These are phyloP conservation scores for Rhizopogon vulgaris DNA, from an alignment of 768 basidiomycete genomes.

Conservation along the genomic window DNA sequence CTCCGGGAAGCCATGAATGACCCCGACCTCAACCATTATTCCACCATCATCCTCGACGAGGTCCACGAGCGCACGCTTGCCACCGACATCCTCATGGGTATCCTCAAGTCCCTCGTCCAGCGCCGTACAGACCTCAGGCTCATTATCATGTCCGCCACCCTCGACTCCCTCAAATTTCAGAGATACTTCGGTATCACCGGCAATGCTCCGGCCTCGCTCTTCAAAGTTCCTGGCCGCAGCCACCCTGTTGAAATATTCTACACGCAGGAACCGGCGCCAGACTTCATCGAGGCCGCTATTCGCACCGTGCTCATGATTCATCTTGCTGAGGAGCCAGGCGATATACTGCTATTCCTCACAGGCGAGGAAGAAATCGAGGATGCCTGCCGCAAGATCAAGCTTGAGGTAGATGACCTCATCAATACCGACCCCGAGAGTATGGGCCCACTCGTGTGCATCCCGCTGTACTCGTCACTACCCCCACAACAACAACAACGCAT, in stretches of 20 bases:
- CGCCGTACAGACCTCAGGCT: constrained; percentile 87
- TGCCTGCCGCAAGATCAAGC: constrained; percentile 86
- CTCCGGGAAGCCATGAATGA: constrained; percentile 99
- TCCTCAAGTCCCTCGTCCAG: constrained; percentile 80
- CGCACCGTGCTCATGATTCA: constrained; percentile 97
- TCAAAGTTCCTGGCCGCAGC: constrained; percentile 89
- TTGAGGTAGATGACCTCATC: constrained; percentile 80
- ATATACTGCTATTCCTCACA: constrained; percentile 91
- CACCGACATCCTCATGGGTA: constrained; percentile 97
- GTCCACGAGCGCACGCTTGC: constrained; percentile 97
- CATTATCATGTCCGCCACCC: constrained; percentile 97
- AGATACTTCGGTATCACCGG: constrained; percentile 71
- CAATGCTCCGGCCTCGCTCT: constrained; percentile 58
- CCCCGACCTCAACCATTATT: constrained; percentile 81
- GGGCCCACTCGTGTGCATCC: constrained; percentile 85
- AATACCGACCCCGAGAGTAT: constrained; percentile 67
- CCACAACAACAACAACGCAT: constrained; percentile 95
- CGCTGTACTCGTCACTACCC: constrained; percentile 91
- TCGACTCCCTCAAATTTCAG: constrained; percentile 97
- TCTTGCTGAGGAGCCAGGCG: constrained; percentile 88
- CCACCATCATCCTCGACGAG: constrained; percentile 97
- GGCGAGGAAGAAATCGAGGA: constrained; percentile 99
- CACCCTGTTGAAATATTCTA: constrained; percentile 96
- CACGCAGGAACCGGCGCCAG: constrained; percentile 86
- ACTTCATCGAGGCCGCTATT: constrained; percentile 96